Conservation (phyloP, 768 basidiomycete genomes). For the Naganishia randhawae region DNA sequence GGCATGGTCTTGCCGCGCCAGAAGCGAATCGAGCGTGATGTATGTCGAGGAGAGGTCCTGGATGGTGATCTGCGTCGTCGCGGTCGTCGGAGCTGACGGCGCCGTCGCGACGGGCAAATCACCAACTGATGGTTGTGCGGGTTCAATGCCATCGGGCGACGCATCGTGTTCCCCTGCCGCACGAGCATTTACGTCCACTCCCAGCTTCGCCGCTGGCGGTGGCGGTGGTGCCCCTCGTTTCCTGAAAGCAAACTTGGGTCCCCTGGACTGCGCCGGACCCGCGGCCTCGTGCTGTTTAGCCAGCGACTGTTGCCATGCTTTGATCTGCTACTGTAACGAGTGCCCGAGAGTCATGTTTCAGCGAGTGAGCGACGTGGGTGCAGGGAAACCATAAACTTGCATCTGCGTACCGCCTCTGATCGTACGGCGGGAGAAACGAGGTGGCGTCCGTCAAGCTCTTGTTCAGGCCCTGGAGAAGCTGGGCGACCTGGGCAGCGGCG, state of each 20-base stretch:
- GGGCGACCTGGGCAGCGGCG: neutral
- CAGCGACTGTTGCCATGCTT: constrained; percentile 2
- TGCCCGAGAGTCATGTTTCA: too few relatives aligned
- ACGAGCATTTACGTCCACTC: neutral
- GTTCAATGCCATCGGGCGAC: neutral
- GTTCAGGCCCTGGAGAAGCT: constrained; percentile 5
- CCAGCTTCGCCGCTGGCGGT: neutral
- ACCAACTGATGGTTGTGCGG: neutral
- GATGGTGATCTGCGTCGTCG: constrained; percentile 1
- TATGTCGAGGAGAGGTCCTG: neutral
- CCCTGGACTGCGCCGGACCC: neutral
- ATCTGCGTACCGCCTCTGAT: constrained; percentile 13
- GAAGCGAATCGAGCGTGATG: constrained; percentile 11
- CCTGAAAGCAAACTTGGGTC: neutral
- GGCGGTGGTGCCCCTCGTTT: neutral
- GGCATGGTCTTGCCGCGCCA: too few relatives aligned
- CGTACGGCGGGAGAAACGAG: constrained; percentile 6
- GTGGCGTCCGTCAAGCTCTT: constrained; percentile 15
- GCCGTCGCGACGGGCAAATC: neutral
- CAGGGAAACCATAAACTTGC: too few relatives aligned
- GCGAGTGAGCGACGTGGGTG: too few relatives aligned
- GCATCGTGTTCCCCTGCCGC: neutral
- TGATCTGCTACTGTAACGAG: constrained; percentile 13
- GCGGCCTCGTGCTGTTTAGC: neutral
- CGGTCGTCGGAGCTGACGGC: neutral